Evolutionary conservation across 2,329 filamentous ascomycete genomes (phyloP), one percentile per base, ranked within the genome.

Genomic region (Chalaropsis thielavioides): DNA sequence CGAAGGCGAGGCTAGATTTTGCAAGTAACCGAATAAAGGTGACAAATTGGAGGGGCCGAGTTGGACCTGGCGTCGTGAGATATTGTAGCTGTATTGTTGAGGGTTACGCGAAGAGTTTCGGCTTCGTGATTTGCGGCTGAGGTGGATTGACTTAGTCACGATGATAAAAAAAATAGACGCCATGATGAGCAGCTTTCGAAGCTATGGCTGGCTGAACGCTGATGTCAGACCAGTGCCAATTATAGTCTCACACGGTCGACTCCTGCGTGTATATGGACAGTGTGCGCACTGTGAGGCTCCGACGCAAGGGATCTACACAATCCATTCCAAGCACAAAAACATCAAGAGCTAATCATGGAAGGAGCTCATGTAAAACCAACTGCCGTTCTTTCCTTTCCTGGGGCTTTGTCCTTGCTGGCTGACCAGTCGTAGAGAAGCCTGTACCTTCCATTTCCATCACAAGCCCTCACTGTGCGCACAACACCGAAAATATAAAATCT

Each of bases 151-250:
- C 24, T n/a, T 58, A 17, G 15, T 8, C 3, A 58, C 27, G 27
- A 31, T 56, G 8, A 38, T 38, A 19, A 46, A 27, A 61, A 43
- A 61, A 43, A 43, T 35, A 58, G 51, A 24, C 38, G 19, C 38
- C 15, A n/a, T 61, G 8, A 17, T 17, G 22, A 46, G 40, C 40
- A 44, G 59, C 59, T 44, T 61, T 61, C 19, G n/a, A 27, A 61
- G 59, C 19, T 43, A 41, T 43, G 35, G 40, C 40, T 58, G 51
- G 51, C 22, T 56, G 41, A 19, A n/a, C n/a, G 61, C 61, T 66
- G 61, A 66, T 66, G 61, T 56, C 46, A 64, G 35, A 11, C 49
- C 65, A 61, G 65, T 66, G 43, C 13, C 27, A n/a, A 3, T n/a
- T 44, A 6, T 19, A 13, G 3, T 7, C 0, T 11, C 15, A 44